Evolutionary conservation across 2,329 filamentous ascomycete genomes (phyloP).

Genomic region (Trichoderma sp.): DNA sequence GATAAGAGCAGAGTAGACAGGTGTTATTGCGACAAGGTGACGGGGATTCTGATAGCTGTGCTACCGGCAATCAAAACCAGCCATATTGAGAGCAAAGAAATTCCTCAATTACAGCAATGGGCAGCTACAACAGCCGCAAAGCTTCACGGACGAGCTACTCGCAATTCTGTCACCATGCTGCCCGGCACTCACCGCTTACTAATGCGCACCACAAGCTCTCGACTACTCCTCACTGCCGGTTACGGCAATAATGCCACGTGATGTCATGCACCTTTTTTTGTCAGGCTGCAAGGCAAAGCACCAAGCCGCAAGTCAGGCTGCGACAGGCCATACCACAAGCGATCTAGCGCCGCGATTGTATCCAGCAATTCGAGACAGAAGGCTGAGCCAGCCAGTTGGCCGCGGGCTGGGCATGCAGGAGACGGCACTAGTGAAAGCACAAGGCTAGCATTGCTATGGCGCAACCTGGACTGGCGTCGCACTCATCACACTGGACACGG

Average conservation of each 20-base stretch:
- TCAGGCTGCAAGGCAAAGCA: background rate
- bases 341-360: background rate
- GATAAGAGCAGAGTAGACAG: background rate
- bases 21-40: background rate
- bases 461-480: constrained; percentile 3
- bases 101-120: background rate
- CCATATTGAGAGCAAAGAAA: background rate
- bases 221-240: background rate
- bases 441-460: constrained; percentile 18
- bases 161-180: background rate
- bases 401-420: constrained; percentile 14
- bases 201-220: background rate
- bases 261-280: background rate
- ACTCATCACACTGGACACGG: constrained; percentile 9
- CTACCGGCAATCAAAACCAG: background rate
- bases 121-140: background rate
- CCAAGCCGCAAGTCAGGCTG: constrained; percentile 6
- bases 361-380: constrained; percentile 20
- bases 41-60: background rate
- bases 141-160: background rate
- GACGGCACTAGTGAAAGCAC: constrained; percentile 7
- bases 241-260: background rate
- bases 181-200: background rate
- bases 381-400: constrained; percentile 16
- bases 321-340: background rate